Evolutionary conservation across 2,329 filamentous ascomycete species (phyloP).

Genomic region (Pseudogymnoascus sp.): DNA sequence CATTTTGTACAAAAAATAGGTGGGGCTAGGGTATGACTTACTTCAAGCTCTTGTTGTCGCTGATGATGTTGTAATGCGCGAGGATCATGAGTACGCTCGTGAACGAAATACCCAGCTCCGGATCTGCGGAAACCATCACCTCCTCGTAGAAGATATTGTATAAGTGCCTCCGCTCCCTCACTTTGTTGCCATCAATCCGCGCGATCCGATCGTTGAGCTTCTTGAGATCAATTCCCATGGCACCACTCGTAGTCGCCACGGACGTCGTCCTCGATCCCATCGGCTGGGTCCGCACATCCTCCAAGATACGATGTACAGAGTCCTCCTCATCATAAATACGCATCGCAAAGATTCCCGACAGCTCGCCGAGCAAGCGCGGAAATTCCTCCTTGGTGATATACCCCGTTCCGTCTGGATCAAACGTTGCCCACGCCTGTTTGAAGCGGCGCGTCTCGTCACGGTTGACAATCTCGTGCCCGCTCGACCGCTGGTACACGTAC

Average conservation of each 20-base stretch:
- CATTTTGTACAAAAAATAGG: background rate
- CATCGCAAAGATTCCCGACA: constrained; percentile 95
- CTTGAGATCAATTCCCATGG: constrained; percentile 57
- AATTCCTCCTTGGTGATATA: constrained; percentile 88
- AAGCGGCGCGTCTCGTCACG: constrained; percentile 91
- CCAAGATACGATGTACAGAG: constrained; percentile 77
- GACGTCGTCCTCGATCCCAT: constrained; percentile 38
- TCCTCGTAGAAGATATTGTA: constrained; percentile 98
- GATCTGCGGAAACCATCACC: constrained; percentile 85
- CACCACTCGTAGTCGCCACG: constrained; percentile 42
- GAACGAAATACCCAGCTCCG: constrained; percentile 82
- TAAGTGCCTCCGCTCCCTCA: constrained; percentile 64
- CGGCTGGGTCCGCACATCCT: constrained; percentile 53
- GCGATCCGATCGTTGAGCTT: constrained; percentile 66
- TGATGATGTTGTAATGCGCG: constrained; percentile 98
- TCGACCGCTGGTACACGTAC: constrained; percentile 96
- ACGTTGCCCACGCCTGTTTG: constrained; percentile 96
- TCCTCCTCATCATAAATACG: constrained; percentile 89
- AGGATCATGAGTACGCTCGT: constrained; percentile 89
- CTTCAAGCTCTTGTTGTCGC: constrained; percentile 89
- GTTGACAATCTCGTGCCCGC: constrained; percentile 81
- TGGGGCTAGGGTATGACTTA: constrained; percentile 30
- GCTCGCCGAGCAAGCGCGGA: constrained; percentile 77
- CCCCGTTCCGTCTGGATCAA: constrained; percentile 83
- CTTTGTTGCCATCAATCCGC: constrained; percentile 63